These are phyloP conservation scores for Thraustochytrium striatum DNA, from an alignment of 352 stramenopile genomes.

Conservation along the genomic window DNA sequence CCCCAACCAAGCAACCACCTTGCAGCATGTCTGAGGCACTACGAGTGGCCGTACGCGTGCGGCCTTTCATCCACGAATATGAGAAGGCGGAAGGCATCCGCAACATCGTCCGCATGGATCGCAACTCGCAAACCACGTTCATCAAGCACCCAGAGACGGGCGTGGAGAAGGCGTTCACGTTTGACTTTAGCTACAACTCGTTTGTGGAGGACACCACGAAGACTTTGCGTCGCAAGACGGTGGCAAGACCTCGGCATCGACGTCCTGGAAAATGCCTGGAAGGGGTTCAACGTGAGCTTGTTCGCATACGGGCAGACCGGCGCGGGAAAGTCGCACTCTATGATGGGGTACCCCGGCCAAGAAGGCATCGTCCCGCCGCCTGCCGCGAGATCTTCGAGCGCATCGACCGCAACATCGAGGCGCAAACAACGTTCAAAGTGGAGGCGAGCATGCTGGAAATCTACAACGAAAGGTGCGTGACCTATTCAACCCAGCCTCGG, in stretches of 20 bases:
- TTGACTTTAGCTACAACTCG: slow-evolving; percentile 81
- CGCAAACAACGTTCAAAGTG: slow-evolving; percentile 68
- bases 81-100: slow-evolving; percentile 22
- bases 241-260: slow-evolving; percentile 75
- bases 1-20: too few species aligned
- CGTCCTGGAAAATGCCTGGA: slow-evolving; percentile 78
- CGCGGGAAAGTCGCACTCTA: slow-evolving; percentile 74
- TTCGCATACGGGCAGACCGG: slow-evolving; percentile 80
- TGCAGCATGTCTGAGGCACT: slow-evolving; percentile 27
- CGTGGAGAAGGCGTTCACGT: slow-evolving; percentile 62
- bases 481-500: slow-evolving; percentile 67
- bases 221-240: slow-evolving; percentile 69
- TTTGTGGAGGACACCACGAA: slow-evolving; percentile 62
- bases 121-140: not conserved
- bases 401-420: slow-evolving; percentile 60
- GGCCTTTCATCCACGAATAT: slow-evolving; percentile 45
- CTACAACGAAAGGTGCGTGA: slow-evolving; percentile 78
- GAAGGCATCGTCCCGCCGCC: slow-evolving; percentile 74
- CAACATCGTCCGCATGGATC: slow-evolving; percentile 38
- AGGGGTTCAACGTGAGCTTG: slow-evolving; percentile 78
- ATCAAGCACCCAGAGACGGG: slow-evolving; percentile 35
- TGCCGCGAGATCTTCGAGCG: slow-evolving; percentile 75
- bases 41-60: slow-evolving; percentile 20
- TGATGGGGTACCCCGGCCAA: slow-evolving; percentile 73
- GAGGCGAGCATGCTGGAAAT: slow-evolving; percentile 82